phyloP scores from a whole-genome alignment of 2,329 filamentous ascomycete species.

The Colletotrichum sp. region DNA sequence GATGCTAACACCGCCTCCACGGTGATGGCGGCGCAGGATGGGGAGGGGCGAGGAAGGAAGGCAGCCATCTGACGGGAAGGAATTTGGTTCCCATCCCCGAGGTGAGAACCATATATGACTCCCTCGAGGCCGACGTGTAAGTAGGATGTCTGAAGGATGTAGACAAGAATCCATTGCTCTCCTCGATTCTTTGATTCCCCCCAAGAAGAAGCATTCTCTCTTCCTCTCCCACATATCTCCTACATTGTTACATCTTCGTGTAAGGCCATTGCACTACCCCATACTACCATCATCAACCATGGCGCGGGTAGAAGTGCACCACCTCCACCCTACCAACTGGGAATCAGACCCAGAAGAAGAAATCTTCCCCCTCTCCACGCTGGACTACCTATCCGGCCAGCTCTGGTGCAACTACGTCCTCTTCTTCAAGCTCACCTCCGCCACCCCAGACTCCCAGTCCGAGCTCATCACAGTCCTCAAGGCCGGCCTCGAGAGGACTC shows the following conservation, averaged over 20 bases:
- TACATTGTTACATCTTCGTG: neutral
- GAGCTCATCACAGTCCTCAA: slow-evolving; percentile 30
- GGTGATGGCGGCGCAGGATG: neutral
- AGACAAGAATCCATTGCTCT: neutral
- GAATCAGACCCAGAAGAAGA: slow-evolving; percentile 40
- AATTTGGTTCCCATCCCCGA: neutral
- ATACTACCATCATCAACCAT: neutral
- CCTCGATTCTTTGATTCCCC: neutral
- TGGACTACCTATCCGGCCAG: slow-evolving; percentile 37
- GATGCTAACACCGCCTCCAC: neutral
- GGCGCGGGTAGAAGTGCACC: neutral
- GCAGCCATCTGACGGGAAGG: neutral
- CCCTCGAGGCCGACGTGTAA: neutral
- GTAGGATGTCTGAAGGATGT: neutral
- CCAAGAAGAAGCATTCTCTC: neutral
- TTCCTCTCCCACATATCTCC: neutral
- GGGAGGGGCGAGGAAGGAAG: neutral
- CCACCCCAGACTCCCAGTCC: neutral
- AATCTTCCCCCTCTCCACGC: slow-evolving; percentile 37
- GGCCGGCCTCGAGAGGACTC: slow-evolving; percentile 37
- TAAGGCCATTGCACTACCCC: neutral
- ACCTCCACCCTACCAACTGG: slow-evolving; percentile 37
- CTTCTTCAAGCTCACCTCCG: slow-evolving; percentile 40
- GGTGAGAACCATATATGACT: neutral
- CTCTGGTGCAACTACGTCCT: slow-evolving; percentile 43